Percentiles rank a stretch among this genome's conserved stretches.
Conservation (phyloP, 208 protist genomes). For the Wallacemonas sp. region DNA sequence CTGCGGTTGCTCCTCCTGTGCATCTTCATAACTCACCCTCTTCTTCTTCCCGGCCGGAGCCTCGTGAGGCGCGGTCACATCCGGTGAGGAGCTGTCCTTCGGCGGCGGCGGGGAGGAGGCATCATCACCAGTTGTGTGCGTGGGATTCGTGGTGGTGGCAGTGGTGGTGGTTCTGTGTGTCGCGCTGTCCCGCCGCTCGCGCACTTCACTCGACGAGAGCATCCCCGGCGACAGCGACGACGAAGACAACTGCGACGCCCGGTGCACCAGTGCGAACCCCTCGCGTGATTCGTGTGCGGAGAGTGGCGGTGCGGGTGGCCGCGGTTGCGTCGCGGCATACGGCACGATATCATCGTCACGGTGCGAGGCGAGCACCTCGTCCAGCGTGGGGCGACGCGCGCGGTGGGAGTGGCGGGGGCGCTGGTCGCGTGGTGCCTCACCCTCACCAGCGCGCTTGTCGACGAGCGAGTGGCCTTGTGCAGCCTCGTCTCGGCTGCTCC, state of each 20-base stretch:
- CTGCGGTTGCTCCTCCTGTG: background rate
- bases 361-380: constrained; percentile 2
- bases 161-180: background rate
- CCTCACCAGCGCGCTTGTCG: too few species aligned
- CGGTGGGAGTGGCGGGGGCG: background rate
- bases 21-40: too few species aligned
- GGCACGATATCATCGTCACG: constrained; percentile 4
- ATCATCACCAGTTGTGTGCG: too few species aligned
- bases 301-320: constrained; percentile 4
- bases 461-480: background rate
- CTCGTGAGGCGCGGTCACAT: too few species aligned
- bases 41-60: background rate
- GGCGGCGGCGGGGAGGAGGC: too few species aligned
- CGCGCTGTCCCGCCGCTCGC: background rate
- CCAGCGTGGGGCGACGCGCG: background rate
- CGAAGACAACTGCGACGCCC: background rate
- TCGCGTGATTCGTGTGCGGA: background rate
- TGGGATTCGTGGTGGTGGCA: background rate
- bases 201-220: constrained; percentile 7
- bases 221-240: background rate
- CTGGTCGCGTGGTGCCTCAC: background rate
- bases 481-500: background rate
- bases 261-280: background rate
- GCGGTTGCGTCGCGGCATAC: constrained; percentile 1
- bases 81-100: too few species aligned